phyloP scores from a whole-genome alignment of 2,329 filamentous ascomycete genomes.

The Tolypocladium capitatum region DNA sequence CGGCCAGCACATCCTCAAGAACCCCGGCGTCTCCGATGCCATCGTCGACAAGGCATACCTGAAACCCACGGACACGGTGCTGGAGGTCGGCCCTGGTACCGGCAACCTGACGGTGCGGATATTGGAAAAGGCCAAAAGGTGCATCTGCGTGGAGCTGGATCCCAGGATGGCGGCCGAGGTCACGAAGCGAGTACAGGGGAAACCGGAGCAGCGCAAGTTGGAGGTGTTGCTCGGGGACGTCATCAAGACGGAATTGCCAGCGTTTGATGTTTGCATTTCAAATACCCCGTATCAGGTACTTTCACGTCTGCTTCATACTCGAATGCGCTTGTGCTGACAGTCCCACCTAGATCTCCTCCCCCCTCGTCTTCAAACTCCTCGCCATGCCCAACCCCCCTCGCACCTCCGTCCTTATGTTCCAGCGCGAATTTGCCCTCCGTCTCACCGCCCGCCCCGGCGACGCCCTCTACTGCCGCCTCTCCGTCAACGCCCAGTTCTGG shows the following conservation, averaged over 20 bases:
- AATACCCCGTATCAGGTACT: slow-evolving; percentile 50
- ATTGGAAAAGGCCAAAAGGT: slow-evolving; percentile 70
- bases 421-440: slow-evolving; percentile 85
- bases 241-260: slow-evolving; percentile 68
- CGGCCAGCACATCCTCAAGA: slow-evolving; percentile 83
- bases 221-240: slow-evolving; percentile 78
- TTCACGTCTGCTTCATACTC: not conserved
- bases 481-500: slow-evolving; percentile 87
- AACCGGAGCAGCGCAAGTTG: slow-evolving; percentile 67
- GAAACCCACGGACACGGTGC: slow-evolving; percentile 79
- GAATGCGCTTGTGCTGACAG: not conserved
- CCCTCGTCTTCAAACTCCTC: slow-evolving; percentile 82
- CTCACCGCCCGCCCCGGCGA: slow-evolving; percentile 81
- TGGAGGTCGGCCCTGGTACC: slow-evolving; percentile 85
- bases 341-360: slow-evolving; percentile 60
- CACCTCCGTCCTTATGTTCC: slow-evolving; percentile 86
- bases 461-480: slow-evolving; percentile 78
- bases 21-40: slow-evolving; percentile 68
- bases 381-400: slow-evolving; percentile 70
- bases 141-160: slow-evolving; percentile 81
- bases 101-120: slow-evolving; percentile 85
- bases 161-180: slow-evolving; percentile 94
- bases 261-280: slow-evolving; percentile 73
- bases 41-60: slow-evolving; percentile 64
- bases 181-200: slow-evolving; percentile 86